Conservation (phyloP, 208 protist species). For the Wallacemonas sp. region DNA sequence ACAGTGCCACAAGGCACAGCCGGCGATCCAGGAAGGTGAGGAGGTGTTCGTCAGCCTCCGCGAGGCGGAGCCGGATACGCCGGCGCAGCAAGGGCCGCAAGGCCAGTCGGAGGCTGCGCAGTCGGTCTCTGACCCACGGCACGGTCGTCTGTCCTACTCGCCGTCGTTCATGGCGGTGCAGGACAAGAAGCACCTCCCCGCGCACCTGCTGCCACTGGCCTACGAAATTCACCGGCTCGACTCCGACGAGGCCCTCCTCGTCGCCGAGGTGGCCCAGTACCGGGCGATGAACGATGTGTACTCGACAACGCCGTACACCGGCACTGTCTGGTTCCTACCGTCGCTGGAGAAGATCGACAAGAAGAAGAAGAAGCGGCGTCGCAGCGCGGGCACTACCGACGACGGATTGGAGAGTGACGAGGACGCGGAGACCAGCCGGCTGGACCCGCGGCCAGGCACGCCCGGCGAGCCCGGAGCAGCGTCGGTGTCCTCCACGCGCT, state of each 20-base stretch:
- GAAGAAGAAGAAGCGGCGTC: constrained; percentile 20
- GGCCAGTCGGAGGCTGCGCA: no score
- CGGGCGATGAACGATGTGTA: constrained; percentile 67
- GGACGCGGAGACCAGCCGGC: no score
- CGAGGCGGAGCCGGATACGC: neutral
- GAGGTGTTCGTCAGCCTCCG: neutral
- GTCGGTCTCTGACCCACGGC: no score
- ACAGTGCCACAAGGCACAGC: constrained; percentile 11
- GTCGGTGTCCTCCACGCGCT: no score
- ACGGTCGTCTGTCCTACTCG: constrained; percentile 20
- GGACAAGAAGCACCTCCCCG: constrained; percentile 38
- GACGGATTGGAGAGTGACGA: no score
- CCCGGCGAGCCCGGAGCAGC: no score
- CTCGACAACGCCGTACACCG: constrained; percentile 73
- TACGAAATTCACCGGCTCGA: constrained; percentile 53
- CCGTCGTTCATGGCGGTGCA: constrained; percentile 33
- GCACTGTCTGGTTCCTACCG: constrained; percentile 78
- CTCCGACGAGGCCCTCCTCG: constrained; percentile 35
- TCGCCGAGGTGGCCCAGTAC: constrained; percentile 50
- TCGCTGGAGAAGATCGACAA: constrained; percentile 44
- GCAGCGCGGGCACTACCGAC: neutral
- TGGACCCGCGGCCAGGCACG: no score
- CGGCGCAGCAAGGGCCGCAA: neutral
- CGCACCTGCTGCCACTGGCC: constrained; percentile 55
- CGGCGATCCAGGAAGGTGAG: neutral